Evolutionary conservation across 345 rosid genomes (phyloP), one percentile per base, ranked within the genome.

Genomic region (Citrus inodora): DNA sequence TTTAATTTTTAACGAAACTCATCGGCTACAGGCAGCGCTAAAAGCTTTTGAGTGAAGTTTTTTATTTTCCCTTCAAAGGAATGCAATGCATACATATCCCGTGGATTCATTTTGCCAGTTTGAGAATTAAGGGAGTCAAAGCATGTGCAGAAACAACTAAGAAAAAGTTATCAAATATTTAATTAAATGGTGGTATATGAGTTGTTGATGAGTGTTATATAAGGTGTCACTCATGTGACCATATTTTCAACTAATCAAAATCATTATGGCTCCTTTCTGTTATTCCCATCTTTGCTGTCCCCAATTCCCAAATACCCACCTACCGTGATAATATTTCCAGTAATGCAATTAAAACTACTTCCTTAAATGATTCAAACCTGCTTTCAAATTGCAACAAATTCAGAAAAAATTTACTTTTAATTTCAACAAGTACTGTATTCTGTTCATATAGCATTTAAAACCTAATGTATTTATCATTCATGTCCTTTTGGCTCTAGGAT

Each of bases 191-290:
- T 10, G 33, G 9, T 37, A 1, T 3, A 9, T 73, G 68, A 73
- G 73, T 28, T 73, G 77, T 38, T 53, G 9, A 53, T 53, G 65
- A 63, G 73, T 73, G 72, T 14, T 55, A 6, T 1, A 6, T 38
- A 35, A 64, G 66, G 28, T 63, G 71, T 64, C 56, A 71, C 30
- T 53, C 64, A 78, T 71, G 70, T 69, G 38, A 62, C 70, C 80
- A 17, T 32, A 56, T 16, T 19, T 64, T 76, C 53, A 69, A 22
- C 7, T 28, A 22, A 16, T 60, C 63, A 75, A 28, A 61, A 24
- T 27, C 10, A 30, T 21, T 27, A 21, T 59, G 48, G 11, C 8
- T 30, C 65, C 48, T 17, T 22, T 9, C 53, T 71, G 76, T 78
- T 51, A n/a, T 62, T 62, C 24, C 37, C 71, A 51, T 40, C 38